Evolutionary conservation across 805 yeast genomes (phyloP), one percentile per base, ranked within the genome.

Genomic region (Candida corydali): DNA sequence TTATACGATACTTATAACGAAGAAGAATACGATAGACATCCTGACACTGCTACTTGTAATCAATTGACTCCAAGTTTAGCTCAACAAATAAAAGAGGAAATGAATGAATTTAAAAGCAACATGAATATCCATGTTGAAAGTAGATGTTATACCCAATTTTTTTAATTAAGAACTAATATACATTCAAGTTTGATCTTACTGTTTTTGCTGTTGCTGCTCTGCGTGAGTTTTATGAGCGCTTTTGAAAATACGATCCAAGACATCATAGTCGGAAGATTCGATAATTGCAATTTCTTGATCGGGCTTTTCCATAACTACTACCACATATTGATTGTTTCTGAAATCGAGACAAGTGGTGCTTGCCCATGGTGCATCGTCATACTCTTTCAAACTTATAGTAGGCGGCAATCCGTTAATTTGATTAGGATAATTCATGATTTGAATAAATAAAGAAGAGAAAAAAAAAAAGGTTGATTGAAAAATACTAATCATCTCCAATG

Each of bases 31-130:
- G 97, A 91, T 58, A 78, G 98, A 50, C 87, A 81, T 45, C 96
- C 97, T 0, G 97, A 88, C 44, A 69, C 80, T 19, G 95, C 95
- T 3, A 88, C 97, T 2, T 91, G 97, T 62, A 87, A 89, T 59
- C 87, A 82, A 54, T 69, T 88, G 56, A 88, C 96, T 1, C 96
- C 97, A 5, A 69, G 73, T 39, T 62, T 88, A 54, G 96, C 97
- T 0, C 88, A 86, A 57, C 78, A 76, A 59, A 87, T 91, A 49
- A 83, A 81, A 60, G 84, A 82, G 26, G 98, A 91, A 59, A 66
- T 91, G 54, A 89, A 93, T 59, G 73, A 69, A 36, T 62, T 88
- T 53, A 89, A 87, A 63, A 65, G 79, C 16, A 77, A 75, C 42
- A 91, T 91, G 98, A 80, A 73, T 23, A 73, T 91, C 23, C 98